These are phyloP conservation scores for Beta corolliflora DNA, from an alignment of 179 eudicot genomes.

Conservation along the genomic window DNA sequence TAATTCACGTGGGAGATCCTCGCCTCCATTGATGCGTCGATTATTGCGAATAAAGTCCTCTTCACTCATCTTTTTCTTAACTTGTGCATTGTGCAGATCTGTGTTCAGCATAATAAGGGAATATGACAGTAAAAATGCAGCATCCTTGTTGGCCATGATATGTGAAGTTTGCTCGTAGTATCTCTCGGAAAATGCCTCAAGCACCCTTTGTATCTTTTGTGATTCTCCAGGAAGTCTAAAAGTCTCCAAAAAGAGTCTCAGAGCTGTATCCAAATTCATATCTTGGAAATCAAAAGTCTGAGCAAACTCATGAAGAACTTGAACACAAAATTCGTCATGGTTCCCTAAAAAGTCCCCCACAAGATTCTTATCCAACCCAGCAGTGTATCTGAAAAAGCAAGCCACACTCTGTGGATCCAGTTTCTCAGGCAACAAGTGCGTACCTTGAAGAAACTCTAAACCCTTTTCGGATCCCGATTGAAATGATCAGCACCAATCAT, in stretches of 20 bases:
- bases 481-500: conserved; percentile 86
- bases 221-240: conserved; percentile 69
- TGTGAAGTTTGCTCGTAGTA: conserved; percentile 70
- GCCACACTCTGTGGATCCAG: conserved; percentile 78
- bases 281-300: conserved; percentile 71
- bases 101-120: conserved; percentile 78
- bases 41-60: conserved; percentile 81
- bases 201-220: conserved; percentile 72
- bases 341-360: conserved; percentile 78
- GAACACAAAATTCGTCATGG: conserved; percentile 75
- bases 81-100: conserved; percentile 80
- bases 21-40: conserved; percentile 62
- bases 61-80: conserved; percentile 81
- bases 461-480: conserved; percentile 74
- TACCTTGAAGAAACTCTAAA: conserved; percentile 71
- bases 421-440: conserved; percentile 67
- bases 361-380: conserved; percentile 71
- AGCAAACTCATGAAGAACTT: conserved; percentile 75
- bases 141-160: conserved; percentile 68
- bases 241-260: conserved; percentile 63
- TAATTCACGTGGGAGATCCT: conserved; percentile 74
- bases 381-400: conserved; percentile 71
- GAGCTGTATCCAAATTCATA: conserved; percentile 62
- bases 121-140: conserved; percentile 71
- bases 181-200: conserved; percentile 74